These are phyloP conservation scores for Adenanthera pavonina DNA, from an alignment of 306 rosid genomes.

Conservation along the genomic window DNA sequence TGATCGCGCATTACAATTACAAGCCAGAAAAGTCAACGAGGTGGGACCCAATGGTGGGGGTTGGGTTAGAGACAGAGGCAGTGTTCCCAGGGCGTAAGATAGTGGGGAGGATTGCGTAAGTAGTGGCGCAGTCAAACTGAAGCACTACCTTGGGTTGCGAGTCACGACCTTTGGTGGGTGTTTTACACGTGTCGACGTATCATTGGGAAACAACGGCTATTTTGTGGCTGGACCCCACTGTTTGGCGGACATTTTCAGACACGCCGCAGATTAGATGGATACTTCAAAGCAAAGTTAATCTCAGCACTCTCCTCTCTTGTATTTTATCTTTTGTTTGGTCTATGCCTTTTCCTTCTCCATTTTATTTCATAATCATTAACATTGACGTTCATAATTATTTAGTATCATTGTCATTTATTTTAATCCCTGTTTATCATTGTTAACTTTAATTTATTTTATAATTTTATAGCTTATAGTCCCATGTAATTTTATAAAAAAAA, in stretches of 20 bases:
- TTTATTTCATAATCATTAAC: neutral
- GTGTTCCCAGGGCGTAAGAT: slow-evolving; percentile 45
- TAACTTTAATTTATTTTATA: neutral
- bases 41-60: slow-evolving; percentile 41
- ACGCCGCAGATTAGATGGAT: neutral
- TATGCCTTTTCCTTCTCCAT: neutral
- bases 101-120: slow-evolving; percentile 18
- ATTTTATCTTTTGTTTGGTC: neutral
- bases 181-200: slow-evolving; percentile 3
- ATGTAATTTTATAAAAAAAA: neutral
- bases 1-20: slow-evolving; percentile 1
- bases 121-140: slow-evolving; percentile 48
- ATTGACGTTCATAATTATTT: no score
- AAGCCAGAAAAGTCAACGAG: slow-evolving; percentile 56
- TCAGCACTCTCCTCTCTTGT: neutral
- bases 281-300: slow-evolving; percentile 15
- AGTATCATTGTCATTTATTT: neutral
- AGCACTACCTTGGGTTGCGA: slow-evolving; percentile 52
- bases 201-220: slow-evolving; percentile 49
- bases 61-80: neutral
- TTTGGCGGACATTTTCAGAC: slow-evolving; percentile 39
- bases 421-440: neutral
- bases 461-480: neutral
- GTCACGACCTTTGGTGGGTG: slow-evolving; percentile 27
- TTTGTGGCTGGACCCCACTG: slow-evolving; percentile 44